Conservation (phyloP, 306 rosid genomes). For the Luffa acutangula region DNA sequence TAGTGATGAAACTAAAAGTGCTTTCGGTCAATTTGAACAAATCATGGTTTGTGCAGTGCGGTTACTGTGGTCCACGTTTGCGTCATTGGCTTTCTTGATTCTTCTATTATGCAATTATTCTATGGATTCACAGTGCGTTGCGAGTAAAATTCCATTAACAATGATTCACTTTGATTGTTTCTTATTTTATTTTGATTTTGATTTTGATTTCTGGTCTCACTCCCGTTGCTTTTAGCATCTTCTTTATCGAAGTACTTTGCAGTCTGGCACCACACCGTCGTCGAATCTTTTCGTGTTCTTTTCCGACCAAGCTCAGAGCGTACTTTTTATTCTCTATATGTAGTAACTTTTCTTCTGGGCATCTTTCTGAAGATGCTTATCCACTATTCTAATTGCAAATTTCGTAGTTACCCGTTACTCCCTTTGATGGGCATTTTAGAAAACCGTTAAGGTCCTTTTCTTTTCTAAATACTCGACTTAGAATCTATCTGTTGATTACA, state of each 20-base stretch:
- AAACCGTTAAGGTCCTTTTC: neutral
- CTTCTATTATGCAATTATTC: neutral
- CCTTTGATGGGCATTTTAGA: neutral
- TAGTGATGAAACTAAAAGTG: neutral
- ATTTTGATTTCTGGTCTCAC: neutral
- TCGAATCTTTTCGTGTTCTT: neutral
- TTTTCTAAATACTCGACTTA: neutral
- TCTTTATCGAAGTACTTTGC: neutral
- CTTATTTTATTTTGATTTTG: neutral
- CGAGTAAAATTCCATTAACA: neutral
- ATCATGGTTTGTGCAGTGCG: conserved; percentile 1
- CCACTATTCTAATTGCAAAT: neutral
- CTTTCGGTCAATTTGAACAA: neutral
- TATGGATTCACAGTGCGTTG: neutral
- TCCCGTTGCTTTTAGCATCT: neutral
- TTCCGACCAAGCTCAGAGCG: neutral
- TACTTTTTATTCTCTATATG: neutral
- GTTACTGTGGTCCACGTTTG: neutral
- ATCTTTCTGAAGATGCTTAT: conserved; percentile 6
- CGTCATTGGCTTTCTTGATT: neutral
- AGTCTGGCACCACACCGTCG: conserved; percentile 7
- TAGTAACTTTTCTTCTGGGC: neutral
- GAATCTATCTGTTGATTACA: neutral
- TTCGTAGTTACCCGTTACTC: neutral
- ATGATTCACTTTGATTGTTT: neutral